These are phyloP conservation scores for Monilinia laxa DNA, from an alignment of 2,329 filamentous ascomycete genomes.

Conservation along the genomic window DNA sequence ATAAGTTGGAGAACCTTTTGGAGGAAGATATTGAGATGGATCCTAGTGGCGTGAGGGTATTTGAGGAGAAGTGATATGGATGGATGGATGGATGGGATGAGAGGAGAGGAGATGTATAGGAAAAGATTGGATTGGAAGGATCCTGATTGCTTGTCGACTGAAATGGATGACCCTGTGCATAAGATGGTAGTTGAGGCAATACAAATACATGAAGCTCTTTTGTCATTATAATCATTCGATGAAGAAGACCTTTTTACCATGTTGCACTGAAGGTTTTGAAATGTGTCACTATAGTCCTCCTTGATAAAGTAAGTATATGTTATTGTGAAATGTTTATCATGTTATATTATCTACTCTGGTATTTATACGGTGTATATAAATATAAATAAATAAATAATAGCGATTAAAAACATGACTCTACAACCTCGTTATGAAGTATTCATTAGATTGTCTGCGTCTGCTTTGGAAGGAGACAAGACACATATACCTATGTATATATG, in stretches of 20 bases:
- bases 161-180: conserved; percentile 9
- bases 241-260: background rate
- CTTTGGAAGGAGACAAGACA: too few species aligned
- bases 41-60: background rate
- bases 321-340: too few species aligned
- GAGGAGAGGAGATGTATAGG: background rate
- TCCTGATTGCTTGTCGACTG: background rate
- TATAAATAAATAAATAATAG: too few species aligned
- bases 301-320: too few species aligned
- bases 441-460: too few species aligned
- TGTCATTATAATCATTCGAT: background rate
- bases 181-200: conserved; percentile 14
- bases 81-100: background rate
- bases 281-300: too few species aligned
- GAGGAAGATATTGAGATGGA: background rate
- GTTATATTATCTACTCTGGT: too few species aligned
- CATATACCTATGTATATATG: too few species aligned
- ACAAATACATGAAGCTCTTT: background rate
- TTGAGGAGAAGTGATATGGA: background rate
- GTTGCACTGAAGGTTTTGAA: background rate
- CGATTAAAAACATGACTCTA: too few species aligned
- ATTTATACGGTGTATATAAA: too few species aligned
- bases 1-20: conserved; percentile 3
- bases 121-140: conserved; percentile 1
- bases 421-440: too few species aligned